Base-by-base conservation (phyloP, 495 filamentous ascomycete genomes). In the Hyaloscypha bicolor region DNA sequence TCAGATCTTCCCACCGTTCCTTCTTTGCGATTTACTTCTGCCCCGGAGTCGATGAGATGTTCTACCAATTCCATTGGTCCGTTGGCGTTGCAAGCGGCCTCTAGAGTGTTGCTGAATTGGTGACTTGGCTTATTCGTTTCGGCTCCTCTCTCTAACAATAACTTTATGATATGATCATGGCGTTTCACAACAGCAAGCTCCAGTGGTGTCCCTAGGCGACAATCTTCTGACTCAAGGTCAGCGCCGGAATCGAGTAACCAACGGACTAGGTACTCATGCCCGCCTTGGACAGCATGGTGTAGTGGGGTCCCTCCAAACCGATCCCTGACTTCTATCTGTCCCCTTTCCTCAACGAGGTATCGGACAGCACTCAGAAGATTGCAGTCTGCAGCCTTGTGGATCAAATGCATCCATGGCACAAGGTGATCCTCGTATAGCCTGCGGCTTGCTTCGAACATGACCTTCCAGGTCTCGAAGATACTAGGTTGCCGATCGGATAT, bases 131-230 rank as follows among this genome's bases (percentile, higher is more conserved):
- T 1, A 48, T 81, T 78, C 14, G 86, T 75, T 62, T 81, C 71
- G 3, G 84, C 82, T 1, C 76, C 74, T 63, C 79, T 75, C 30
- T 74, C 65, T n/a, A 87, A 62, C 14, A 88, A 70, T 59, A 86
- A 57, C 58, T 75, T 71, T 16, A 85, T 79, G 21, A 85, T 80
- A 65, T 84, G 77, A 32, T 32, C 32, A 79, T 79, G 1, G 84
- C 83, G 67, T 86, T 72, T 77, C 19, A 0, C 22, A 39, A n/a
- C 29, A 22, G 14, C 60, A n/a, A 55, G 25, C 22, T 37, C 35
- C 6, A 37, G 35, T 37, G 35, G 35, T 62, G 21, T 56, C 2
- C 29, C 32, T 66, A 12, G 12, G 35, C 39, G 3, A 37, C 35
- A 37, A 3, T 37, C 12, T 3, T 37, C 25, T 37, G 35, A 6